phyloP scores from a whole-genome alignment of 2,329 filamentous ascomycete genomes.

The Aspergillus viridinutans region DNA sequence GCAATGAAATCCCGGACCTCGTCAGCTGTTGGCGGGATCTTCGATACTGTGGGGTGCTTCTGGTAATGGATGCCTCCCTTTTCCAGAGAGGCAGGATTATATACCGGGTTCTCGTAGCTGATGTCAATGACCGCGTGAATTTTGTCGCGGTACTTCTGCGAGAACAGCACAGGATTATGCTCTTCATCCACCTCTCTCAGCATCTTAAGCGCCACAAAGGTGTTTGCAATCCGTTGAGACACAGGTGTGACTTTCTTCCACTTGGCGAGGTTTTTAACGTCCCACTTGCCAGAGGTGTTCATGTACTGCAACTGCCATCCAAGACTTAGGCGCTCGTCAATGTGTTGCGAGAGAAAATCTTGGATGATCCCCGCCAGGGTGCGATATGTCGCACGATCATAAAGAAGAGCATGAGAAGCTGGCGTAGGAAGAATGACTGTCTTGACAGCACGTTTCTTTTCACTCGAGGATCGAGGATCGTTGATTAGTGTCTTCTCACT shows the following conservation, averaged over 20 bases:
- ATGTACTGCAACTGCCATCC: constrained; percentile 91
- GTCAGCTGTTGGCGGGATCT: constrained; percentile 69
- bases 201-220: constrained; percentile 91
- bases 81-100: constrained; percentile 70
- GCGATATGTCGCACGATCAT: constrained; percentile 69
- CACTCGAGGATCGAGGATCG: constrained; percentile 10
- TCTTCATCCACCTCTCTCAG: constrained; percentile 80
- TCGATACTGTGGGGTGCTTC: constrained; percentile 89
- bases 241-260: constrained; percentile 79
- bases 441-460: constrained; percentile 56
- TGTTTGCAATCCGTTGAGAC: constrained; percentile 68
- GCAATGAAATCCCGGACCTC: constrained; percentile 59
- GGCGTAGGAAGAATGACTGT: constrained; percentile 68
- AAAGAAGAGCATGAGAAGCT: constrained; percentile 79
- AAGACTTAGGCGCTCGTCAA: constrained; percentile 73
- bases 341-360: constrained; percentile 69
- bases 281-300: constrained; percentile 90
- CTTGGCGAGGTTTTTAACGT: constrained; percentile 91
- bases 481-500: constrained; percentile 15
- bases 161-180: constrained; percentile 73
- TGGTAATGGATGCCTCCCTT: constrained; percentile 65
- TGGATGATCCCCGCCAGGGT: constrained; percentile 76
- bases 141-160: constrained; percentile 59
- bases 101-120: constrained; percentile 83
- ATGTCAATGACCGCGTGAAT: constrained; percentile 84